Evolutionary conservation across 192 early-diverging fungal species (phyloP), one percentile per base, ranked within the genome.

Genomic region (Helicostylum pulchrum): DNA sequence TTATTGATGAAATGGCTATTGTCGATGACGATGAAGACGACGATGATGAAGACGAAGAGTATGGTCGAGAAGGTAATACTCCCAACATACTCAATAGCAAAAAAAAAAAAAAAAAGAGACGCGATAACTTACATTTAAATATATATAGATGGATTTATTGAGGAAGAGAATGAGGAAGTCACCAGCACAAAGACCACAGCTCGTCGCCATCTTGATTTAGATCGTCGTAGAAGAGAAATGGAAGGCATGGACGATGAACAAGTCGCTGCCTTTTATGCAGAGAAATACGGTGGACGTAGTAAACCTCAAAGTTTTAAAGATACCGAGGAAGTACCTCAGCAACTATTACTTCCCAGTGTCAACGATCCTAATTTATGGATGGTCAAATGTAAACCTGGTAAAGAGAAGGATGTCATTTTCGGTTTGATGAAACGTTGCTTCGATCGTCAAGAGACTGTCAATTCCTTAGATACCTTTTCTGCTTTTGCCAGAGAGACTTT

Each of bases 311-410:
- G 67, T 53, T 74, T 72, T 61, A 78, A 66, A 43, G 83, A 77
- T 9, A 79, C 73, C 34, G 79, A 84, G 54, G 78, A 85, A 48
- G 83, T 90, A 45, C 92, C 93, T 14, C 90, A 91, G 63, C 72
- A 84, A 45, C 73, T 95, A 61, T 83, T 96, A 17, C 80, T 95
- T 58, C 93, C 95, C 0, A 87, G 86, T 42, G 89, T 94, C 42
- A 78, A 87, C 53, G 92, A 96, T 68, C 95, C 97, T 53, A 90
- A 91, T 61, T 73, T 98, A 57, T 99, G 94, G 93, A 84, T 95
- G 73, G 83, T 93, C 55, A 76, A 84, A 54, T 96, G 94, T 72
- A 85, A 84, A 77, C 83, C 81, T 31, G 95, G 94, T 39, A 90
- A 90, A 64, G 97, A 99, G 77, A 88, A 83, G 59, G 93, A 94